A percentile compares a stretch with the other conserved stretches of the same genome.
Conservation (phyloP, 2,329 filamentous ascomycete species). For the Fusarium sp. region DNA sequence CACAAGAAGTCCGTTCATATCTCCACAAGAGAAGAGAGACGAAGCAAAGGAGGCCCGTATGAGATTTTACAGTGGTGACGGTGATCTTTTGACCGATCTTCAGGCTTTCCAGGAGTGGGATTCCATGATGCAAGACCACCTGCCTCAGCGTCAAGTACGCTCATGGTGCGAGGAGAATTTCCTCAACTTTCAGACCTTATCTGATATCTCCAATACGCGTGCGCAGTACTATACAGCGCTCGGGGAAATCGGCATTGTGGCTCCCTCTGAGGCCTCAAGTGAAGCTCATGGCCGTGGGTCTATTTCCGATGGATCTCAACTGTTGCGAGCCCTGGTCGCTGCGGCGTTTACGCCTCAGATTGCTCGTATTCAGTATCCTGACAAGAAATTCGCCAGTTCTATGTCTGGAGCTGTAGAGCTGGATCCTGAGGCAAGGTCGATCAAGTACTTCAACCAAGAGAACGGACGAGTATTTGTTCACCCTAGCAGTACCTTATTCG, state of each 20-base stretch:
- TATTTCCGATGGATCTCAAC: slow-evolving; percentile 53
- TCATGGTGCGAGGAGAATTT: slow-evolving; percentile 88
- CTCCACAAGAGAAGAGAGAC: slow-evolving; percentile 84
- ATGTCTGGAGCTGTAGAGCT: slow-evolving; percentile 91
- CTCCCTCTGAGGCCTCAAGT: slow-evolving; percentile 51
- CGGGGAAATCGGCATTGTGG: slow-evolving; percentile 84
- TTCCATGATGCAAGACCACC: slow-evolving; percentile 68
- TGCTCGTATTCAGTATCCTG: slow-evolving; percentile 90
- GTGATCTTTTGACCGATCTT: slow-evolving; percentile 89
- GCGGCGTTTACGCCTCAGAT: slow-evolving; percentile 86
- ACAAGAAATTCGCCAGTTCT: slow-evolving; percentile 92
- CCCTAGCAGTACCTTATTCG: slow-evolving; percentile 87
- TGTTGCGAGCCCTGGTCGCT: slow-evolving; percentile 77
- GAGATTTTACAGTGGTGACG: slow-evolving; percentile 80
- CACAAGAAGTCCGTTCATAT: slow-evolving; percentile 85
- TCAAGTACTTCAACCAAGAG: slow-evolving; percentile 91
- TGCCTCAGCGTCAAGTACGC: slow-evolving; percentile 72
- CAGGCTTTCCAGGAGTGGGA: slow-evolving; percentile 87
- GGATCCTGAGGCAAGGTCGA: slow-evolving; percentile 90
- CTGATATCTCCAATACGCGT: slow-evolving; percentile 88
- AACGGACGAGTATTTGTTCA: slow-evolving; percentile 93
- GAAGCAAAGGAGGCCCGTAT: slow-evolving; percentile 81
- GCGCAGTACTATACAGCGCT: slow-evolving; percentile 88
- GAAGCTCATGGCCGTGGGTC: slow-evolving; percentile 39
- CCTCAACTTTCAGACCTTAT: slow-evolving; percentile 83